Percentiles rank a stretch among this genome's conserved stretches.
phyloP scores from a whole-genome alignment of 805 yeast species.

The Sugiyamaella americana region DNA sequence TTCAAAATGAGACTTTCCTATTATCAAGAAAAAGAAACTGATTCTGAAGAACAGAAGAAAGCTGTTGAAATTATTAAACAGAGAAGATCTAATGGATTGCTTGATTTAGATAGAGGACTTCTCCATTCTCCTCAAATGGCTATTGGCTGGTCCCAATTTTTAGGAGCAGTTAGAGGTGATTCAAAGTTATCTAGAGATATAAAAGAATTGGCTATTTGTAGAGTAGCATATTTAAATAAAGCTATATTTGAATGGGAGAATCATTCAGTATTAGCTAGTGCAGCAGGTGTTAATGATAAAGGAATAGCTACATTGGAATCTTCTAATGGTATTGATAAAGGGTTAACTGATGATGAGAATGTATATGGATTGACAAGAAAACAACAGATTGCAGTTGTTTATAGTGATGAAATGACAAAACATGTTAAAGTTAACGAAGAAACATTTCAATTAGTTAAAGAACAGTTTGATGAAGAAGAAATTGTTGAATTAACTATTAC shows the following conservation, averaged over 20 bases:
- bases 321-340: not conserved
- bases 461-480: constrained; percentile 4
- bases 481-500: constrained; percentile 8
- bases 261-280: constrained; percentile 1
- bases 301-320: constrained; percentile 1
- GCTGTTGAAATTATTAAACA: constrained; percentile 3
- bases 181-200: constrained; percentile 2
- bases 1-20: not conserved
- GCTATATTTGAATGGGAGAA: constrained; percentile 11
- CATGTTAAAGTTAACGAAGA: constrained; percentile 5
- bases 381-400: constrained; percentile 1
- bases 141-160: constrained; percentile 8
- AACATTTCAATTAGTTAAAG: constrained; percentile 1
- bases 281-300: constrained; percentile 1
- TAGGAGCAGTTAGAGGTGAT: constrained; percentile 6
- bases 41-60: constrained; percentile 1
- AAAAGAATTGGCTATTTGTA: constrained; percentile 8
- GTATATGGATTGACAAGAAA: not conserved
- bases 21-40: not conserved
- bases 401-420: constrained; percentile 9
- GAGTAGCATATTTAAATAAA: constrained; percentile 9
- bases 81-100: constrained; percentile 4
- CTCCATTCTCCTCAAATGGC: constrained; percentile 7
- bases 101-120: constrained; percentile 7
- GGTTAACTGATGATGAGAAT: not conserved